Base-by-base conservation (phyloP, 495 filamentous ascomycete genomes). In the Hypoxylon lenormandii region DNA sequence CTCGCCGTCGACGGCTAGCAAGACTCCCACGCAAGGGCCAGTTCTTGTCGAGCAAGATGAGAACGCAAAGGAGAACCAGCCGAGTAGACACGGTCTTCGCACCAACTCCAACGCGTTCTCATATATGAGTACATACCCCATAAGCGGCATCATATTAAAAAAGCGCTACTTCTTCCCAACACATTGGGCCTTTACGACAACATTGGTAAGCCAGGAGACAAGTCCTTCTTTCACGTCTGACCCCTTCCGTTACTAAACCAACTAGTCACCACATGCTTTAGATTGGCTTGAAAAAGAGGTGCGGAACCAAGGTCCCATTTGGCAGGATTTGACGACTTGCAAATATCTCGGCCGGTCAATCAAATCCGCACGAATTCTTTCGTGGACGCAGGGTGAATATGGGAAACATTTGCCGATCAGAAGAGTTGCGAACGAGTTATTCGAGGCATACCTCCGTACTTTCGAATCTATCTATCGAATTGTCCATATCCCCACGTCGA, bases 401-500 rank as follows among this genome's bases (percentile, higher is more conserved):
- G 78, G 77, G 11, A 72, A 36, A 7, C 16, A 68, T 5, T 52
- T 77, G 61, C 86, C 53, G 8, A 23, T 36, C 16, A 65, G 80
- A 57, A 65, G 68, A 0, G 55, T 85, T 11, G 80, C 83, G 4
- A 77, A 80, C 47, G 73, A 74, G 10, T 75, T 87, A 0, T 72
- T 84, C 7, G 74, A 81, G 37, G 76, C 73, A 13, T 87, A 87
- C 46, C 80, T 87, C 23, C 56, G 76, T 21, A 84, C 84, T 0
- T 80, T 83, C 26, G 84, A 86, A 45, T 77, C 78, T 11, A 67
- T 85, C 33, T 83, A 87, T 64, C 80, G 86, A 8, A 82, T 90
- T 11, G 60, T 86, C 10, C 80, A 79, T 50, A 73, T 79, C 8
- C 80, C 82, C 3, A 75, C 66, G n/a, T 87, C 90, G 52, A 80